A percentile compares a stretch with the other conserved stretches of the same genome.
Evolutionary conservation across 176 grass and related monocot species (phyloP).

Genomic region (Aegilops umbellulata): DNA sequence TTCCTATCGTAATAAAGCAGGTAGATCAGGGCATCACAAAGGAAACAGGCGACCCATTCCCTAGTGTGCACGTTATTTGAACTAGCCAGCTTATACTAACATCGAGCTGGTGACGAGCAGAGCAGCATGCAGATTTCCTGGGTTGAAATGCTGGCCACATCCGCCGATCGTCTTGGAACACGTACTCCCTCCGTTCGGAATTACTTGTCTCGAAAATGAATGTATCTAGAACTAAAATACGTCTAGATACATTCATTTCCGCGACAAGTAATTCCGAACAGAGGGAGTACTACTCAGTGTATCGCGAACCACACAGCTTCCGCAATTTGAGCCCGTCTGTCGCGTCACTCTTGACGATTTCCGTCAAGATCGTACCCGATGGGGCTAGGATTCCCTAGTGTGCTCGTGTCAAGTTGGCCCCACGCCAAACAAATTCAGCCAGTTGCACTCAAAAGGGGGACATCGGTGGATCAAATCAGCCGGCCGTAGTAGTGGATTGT

Average conservation of each 20-base stretch:
- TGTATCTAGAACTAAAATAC: too few relatives aligned
- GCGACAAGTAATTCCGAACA: too few relatives aligned
- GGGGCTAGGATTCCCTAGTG: too few relatives aligned
- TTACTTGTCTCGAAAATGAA: too few relatives aligned
- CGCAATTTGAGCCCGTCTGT: not conserved
- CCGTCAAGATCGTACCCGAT: not conserved
- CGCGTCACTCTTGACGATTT: not conserved
- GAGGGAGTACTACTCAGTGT: too few relatives aligned
- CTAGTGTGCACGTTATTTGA: too few relatives aligned
- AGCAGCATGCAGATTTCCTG: not conserved
- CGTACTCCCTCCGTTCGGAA: too few relatives aligned
- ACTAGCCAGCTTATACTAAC: not conserved
- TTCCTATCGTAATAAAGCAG: too few relatives aligned
- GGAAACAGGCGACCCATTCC: too few relatives aligned
- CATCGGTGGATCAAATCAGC: not conserved
- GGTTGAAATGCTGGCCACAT: constrained; percentile 2
- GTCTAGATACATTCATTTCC: too few relatives aligned
- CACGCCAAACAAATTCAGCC: not conserved
- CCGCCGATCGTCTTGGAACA: not conserved
- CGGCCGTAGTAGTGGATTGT: not conserved
- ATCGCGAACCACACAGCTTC: not conserved
- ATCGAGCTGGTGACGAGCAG: not conserved
- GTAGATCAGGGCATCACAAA: too few relatives aligned
- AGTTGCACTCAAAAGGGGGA: not conserved
- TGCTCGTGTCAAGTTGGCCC: not conserved